Base-by-base conservation (phyloP, 2,329 filamentous ascomycete genomes). In the Aspergillus neotritici region DNA sequence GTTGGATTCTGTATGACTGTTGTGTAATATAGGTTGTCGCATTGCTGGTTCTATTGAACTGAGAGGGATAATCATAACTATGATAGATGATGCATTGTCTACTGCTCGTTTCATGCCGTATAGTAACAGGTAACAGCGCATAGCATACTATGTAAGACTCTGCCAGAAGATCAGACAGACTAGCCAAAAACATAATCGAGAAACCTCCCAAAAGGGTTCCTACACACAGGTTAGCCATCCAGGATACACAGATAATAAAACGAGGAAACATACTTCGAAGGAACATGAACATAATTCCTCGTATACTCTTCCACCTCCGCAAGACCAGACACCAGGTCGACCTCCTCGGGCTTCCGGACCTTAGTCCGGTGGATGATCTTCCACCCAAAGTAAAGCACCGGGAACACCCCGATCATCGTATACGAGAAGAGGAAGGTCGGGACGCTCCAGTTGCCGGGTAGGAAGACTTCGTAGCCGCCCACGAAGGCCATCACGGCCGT, bases 341-440 rank as follows among this genome's bases (percentile, higher is more conserved):
- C 76, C 40, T 86, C 77, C 11, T 75, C 65, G 0, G 80, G 71
- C 44, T 70, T 74, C 40, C 72, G 60, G 46, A 77, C 74, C 41
- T 73, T 78, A 0, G 84, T 86, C 58, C 72, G 77, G 62, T 85
- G 81, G 44, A 81, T 53, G 5, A 86, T 25, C 63, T 91, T 93
- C 82, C 84, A 91, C 5, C 77, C 79, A 3, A 83, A 33, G 60
- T 79, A 90, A 2, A 91, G 67, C 0, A 82, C 51, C 0, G 84
- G 85, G 57, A 86, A 87, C 2, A 88, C 66, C 4, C 76, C 77
- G 39, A 90, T 77, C 75, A 87, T 87, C 37, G 82, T 80, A 63
- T 90, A 90, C 64, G 81, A 84, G 63, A 88, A 87, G 21, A 91
- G 64, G 61, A 91, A 93, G 5, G 77, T 80, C 5, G 82, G 75